These are phyloP conservation scores for Carex littledalei DNA, from an alignment of 176 grass and related monocot species.

Conservation along the genomic window DNA sequence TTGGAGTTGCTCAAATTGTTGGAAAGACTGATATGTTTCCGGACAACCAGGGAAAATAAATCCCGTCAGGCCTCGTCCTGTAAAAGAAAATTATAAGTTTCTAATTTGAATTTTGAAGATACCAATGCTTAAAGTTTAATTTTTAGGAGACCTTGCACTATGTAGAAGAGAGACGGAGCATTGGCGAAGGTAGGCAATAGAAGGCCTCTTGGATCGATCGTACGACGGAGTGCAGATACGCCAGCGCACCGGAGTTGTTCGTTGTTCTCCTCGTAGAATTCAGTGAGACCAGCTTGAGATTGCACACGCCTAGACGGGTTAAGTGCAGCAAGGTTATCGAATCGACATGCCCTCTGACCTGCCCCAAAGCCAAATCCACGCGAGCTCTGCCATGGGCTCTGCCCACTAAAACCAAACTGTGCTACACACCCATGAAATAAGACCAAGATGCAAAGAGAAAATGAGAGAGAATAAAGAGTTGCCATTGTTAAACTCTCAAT, in stretches of 20 bases:
- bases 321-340: slow-evolving; percentile 23
- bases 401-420: slow-evolving; percentile 1
- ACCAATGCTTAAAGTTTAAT: background rate
- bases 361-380: slow-evolving; percentile 15
- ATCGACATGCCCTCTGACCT: background rate
- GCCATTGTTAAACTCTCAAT: slow-evolving; percentile 17
- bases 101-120: background rate
- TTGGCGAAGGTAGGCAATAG: slow-evolving; percentile 28
- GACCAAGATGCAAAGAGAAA: slow-evolving; percentile 20
- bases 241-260: slow-evolving; percentile 29
- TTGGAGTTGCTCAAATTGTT: background rate
- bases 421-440: slow-evolving; percentile 26
- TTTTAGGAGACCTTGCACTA: slow-evolving; percentile 26
- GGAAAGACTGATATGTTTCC: slow-evolving; percentile 33
- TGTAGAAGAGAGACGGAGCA: slow-evolving; percentile 23
- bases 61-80: slow-evolving; percentile 25
- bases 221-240: background rate
- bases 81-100: background rate
- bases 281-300: slow-evolving; percentile 28
- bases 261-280: slow-evolving; percentile 14
- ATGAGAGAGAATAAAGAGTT: background rate
- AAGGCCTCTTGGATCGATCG: slow-evolving; percentile 30
- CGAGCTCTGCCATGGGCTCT: slow-evolving; percentile 17
- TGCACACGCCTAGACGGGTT: background rate
- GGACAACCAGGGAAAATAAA: slow-evolving; percentile 33